Percentiles rank a stretch among this genome's conserved stretches.
Conservation (phyloP, 768 basidiomycete genomes). For the Amanita brunnescens region DNA sequence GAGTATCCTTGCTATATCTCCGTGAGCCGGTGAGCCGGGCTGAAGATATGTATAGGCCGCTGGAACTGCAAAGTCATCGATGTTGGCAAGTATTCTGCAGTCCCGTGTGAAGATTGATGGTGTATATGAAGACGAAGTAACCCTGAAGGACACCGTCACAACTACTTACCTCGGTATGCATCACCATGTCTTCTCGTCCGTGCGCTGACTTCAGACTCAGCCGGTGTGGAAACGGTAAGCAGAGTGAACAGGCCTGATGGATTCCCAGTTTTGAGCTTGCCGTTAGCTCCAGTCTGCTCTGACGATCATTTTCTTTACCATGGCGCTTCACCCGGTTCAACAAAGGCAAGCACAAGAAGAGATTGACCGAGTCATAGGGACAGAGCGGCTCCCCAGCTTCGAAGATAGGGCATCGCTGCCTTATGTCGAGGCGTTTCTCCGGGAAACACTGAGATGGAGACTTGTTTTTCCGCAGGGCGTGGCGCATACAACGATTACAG, state of each 20-base stretch:
- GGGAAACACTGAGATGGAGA: constrained; percentile 8
- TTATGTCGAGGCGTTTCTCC: constrained; percentile 6
- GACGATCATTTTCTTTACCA: constrained; percentile 4
- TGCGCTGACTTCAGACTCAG: not conserved
- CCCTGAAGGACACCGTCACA: not conserved
- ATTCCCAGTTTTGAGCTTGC: no score
- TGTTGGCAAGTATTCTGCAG: not conserved
- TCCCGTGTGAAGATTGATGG: not conserved
- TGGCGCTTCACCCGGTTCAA: constrained; percentile 8
- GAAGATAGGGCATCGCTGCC: constrained; percentile 4
- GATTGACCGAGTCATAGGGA: constrained; percentile 10
- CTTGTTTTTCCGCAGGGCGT: not conserved
- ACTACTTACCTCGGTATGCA: not conserved
- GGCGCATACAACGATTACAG: not conserved
- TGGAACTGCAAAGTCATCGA: not conserved
- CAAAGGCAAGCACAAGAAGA: constrained; percentile 9
- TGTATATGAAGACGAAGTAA: not conserved
- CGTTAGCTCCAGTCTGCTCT: not conserved
- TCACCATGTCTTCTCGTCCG: not conserved
- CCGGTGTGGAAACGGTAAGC: not conserved
- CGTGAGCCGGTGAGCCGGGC: not conserved
- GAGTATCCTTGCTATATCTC: not conserved
- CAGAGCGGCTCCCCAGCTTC: constrained; percentile 7
- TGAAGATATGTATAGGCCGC: not conserved
- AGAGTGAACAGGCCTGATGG: not conserved